These are phyloP conservation scores for Excoecaria agallocha DNA, from an alignment of 345 rosid genomes.

Conservation along the genomic window DNA sequence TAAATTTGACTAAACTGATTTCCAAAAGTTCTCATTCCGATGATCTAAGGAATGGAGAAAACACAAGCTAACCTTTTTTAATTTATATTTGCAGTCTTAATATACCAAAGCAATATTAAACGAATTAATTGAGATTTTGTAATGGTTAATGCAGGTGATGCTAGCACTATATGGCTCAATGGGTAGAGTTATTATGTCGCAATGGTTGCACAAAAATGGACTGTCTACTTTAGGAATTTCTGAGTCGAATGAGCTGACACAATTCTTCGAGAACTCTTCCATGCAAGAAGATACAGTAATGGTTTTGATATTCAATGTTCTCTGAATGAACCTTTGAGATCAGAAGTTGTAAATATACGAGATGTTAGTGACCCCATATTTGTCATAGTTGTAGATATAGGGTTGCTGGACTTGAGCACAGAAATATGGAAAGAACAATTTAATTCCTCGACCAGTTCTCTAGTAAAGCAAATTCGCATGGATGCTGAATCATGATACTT, in stretches of 20 bases:
- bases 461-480: conserved; percentile 63
- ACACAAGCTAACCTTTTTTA: not conserved
- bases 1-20: not conserved
- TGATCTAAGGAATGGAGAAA: too few relatives aligned
- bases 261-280: conserved; percentile 60
- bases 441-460: conserved; percentile 71
- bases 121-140: not conserved
- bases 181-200: conserved; percentile 58
- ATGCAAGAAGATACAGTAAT: conserved; percentile 28
- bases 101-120: not conserved
- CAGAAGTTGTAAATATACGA: conserved; percentile 37
- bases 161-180: conserved; percentile 67
- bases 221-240: conserved; percentile 62
- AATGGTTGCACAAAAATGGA: conserved; percentile 68
- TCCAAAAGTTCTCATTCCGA: not conserved
- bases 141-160: conserved; percentile 55
- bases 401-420: conserved; percentile 81
- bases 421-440: conserved; percentile 89
- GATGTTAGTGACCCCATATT: conserved; percentile 43
- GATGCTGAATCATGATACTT: conserved; percentile 81
- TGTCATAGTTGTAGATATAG: conserved; percentile 72
- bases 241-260: conserved; percentile 82
- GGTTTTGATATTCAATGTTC: conserved; percentile 43
- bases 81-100: not conserved
- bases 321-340: conserved; percentile 37